Base-by-base conservation (phyloP, 345 rosid genomes). In the Cardamine occulta region DNA sequence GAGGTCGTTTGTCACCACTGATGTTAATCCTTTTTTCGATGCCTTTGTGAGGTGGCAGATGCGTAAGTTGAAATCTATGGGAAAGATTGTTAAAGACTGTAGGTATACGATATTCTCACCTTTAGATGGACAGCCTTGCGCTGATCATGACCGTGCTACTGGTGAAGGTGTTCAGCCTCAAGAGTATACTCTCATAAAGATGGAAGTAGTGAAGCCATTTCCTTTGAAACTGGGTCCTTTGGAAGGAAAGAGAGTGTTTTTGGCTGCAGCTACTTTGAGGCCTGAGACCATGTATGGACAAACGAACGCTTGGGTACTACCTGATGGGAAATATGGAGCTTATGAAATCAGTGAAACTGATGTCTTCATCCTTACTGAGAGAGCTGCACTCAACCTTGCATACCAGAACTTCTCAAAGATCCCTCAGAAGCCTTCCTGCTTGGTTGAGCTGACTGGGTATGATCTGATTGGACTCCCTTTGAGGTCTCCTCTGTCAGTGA, bases 251-350 rank as follows among this genome's bases (percentile, higher is more conserved):
- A 88, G 74, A 44, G 91, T 91, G 68, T 94, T 83, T 80, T 74
- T 94, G 78, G 97, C 84, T 66, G 97, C 97, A 48, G 97, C 93
- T 67, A 91, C 98, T 3, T 42, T 91, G 89, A 89, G 98, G 78
- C 98, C 98, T 1, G 97, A 94, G 88, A 94, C 97, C 31, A 87
- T 94, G 98, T 94, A 88, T 34, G 98, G 97, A 52, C 97, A 91
- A 72, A 94, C 98, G 52, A 94, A 94, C 70, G 96, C 95, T 21
- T 94, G 98, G 98, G 96, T 91, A 8, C 78, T 91, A 66, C 98
- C 98, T 26, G 93, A 91, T 78, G 98, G 97, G 55, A 82, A 88
- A 68, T 94, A 94, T 62, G 97, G 97, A 76, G 98, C 98, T 55
- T 94, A 82, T 76, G 98, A 91, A 64, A 86, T 94, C 56, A 91